Evolutionary conservation across 176 grass and related monocot genomes (phyloP).

Genomic region (Carex scoparia): DNA sequence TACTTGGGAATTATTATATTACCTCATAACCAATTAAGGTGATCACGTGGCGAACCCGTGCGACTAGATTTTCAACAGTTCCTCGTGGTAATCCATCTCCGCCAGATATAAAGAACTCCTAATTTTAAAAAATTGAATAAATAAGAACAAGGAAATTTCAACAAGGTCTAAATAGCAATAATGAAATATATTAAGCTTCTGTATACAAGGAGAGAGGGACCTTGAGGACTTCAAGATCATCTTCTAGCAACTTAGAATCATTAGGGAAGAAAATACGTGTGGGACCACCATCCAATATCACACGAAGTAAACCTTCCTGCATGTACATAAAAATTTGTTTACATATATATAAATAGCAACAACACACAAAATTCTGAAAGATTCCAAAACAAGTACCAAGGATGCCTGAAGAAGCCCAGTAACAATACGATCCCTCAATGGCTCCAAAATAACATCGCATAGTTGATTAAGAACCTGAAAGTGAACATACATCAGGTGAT

Average conservation of each 20-base stretch:
- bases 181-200: background rate
- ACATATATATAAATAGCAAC: background rate
- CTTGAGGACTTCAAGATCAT: conserved; percentile 97
- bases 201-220: conserved; percentile 31
- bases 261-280: conserved; percentile 63
- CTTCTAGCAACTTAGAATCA: conserved; percentile 73
- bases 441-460: conserved; percentile 80
- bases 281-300: conserved; percentile 94
- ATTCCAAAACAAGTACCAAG: conserved; percentile 51
- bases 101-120: conserved; percentile 99
- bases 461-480: conserved; percentile 88
- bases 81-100: conserved; percentile 98
- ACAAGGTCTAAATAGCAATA: background rate
- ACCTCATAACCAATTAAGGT: conserved; percentile 90
- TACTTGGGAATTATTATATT: conserved; percentile 30
- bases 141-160: conserved; percentile 21
- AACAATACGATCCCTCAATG: conserved; percentile 86
- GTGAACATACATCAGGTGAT: conserved; percentile 9
- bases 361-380: conserved; percentile 22
- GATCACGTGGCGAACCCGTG: conserved; percentile 74
- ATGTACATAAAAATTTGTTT: conserved; percentile 19
- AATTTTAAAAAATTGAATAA: conserved; percentile 11
- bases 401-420: conserved; percentile 96
- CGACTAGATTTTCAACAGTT: conserved; percentile 92
- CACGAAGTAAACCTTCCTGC: conserved; percentile 90